Percentiles rank a stretch among this genome's conserved stretches.
phyloP scores from a whole-genome alignment of 2,329 filamentous ascomycete genomes.

The Venturiaceae sp. region DNA sequence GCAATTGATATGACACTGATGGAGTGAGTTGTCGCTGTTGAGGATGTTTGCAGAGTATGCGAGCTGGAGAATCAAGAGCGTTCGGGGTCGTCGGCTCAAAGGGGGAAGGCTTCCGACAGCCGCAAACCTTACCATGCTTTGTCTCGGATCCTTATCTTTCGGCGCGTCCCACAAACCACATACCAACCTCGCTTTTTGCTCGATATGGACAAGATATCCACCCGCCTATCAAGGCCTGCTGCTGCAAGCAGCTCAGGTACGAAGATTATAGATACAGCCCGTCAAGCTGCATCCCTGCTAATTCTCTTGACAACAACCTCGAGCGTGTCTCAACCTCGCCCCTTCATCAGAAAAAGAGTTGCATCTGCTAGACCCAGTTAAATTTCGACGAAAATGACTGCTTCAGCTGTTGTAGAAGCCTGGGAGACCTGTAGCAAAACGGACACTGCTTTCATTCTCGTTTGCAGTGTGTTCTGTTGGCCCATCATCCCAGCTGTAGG shows the following conservation, averaged over 20 bases:
- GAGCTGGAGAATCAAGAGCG: not conserved
- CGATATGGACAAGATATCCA: not conserved
- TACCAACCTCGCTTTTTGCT: no score
- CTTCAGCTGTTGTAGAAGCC: slow-evolving; percentile 29
- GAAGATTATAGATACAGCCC: not conserved
- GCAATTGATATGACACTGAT: no score
- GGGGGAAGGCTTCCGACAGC: not conserved
- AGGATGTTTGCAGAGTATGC: not conserved
- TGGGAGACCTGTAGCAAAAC: slow-evolving; percentile 43
- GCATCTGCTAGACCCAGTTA: no score
- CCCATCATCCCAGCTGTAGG: slow-evolving; percentile 42
- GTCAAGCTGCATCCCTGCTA: not conserved
- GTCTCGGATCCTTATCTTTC: not conserved
- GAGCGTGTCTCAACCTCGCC: no score
- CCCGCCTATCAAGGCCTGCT: not conserved
- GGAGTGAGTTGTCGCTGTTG: not conserved
- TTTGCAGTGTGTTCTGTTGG: slow-evolving; percentile 44
- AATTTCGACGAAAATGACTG: slow-evolving; percentile 4
- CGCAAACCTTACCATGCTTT: not conserved
- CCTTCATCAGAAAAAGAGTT: no score
- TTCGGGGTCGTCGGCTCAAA: not conserved
- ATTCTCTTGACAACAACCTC: not conserved
- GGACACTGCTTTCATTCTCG: slow-evolving; percentile 42
- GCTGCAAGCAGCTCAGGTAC: not conserved
- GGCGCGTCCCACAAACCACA: not conserved